A percentile compares a stretch with the other conserved stretches of the same genome.
Evolutionary conservation across 805 yeast genomes (phyloP).

Genomic region (Yamadazyma ubonensis): DNA sequence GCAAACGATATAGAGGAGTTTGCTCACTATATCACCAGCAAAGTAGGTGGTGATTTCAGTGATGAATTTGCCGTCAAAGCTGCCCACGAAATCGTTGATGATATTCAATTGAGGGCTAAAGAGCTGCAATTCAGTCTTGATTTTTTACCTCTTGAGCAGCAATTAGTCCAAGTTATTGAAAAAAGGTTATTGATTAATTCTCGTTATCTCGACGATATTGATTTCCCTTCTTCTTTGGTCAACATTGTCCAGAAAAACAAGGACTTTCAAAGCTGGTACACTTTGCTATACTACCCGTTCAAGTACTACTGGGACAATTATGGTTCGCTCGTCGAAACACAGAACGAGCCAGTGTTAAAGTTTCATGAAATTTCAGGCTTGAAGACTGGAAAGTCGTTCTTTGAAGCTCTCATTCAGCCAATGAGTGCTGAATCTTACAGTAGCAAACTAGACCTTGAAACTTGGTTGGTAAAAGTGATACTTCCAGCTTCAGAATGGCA

Average conservation of each 20-base stretch:
- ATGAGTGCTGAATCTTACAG: constrained; percentile 15
- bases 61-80: not conserved
- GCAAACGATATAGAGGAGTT: constrained; percentile 13
- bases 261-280: constrained; percentile 26
- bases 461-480: constrained; percentile 29
- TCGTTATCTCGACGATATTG: constrained; percentile 19
- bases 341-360: constrained; percentile 4
- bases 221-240: constrained; percentile 18
- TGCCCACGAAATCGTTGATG: not conserved
- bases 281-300: constrained; percentile 29
- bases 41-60: constrained; percentile 1
- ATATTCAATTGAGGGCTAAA: not conserved
- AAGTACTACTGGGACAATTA: constrained; percentile 28
- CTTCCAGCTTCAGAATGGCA: constrained; percentile 27
- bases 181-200: constrained; percentile 22
- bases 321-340: constrained; percentile 17
- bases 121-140: not conserved
- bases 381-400: constrained; percentile 16
- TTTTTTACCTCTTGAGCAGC: not conserved
- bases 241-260: constrained; percentile 11
- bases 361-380: constrained; percentile 19
- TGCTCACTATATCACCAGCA: constrained; percentile 12
- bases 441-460: constrained; percentile 16
- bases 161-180: constrained; percentile 20
- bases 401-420: constrained; percentile 25